Evolutionary conservation across 805 yeast genomes (phyloP).

Genomic region (Spathaspora arborariae): DNA sequence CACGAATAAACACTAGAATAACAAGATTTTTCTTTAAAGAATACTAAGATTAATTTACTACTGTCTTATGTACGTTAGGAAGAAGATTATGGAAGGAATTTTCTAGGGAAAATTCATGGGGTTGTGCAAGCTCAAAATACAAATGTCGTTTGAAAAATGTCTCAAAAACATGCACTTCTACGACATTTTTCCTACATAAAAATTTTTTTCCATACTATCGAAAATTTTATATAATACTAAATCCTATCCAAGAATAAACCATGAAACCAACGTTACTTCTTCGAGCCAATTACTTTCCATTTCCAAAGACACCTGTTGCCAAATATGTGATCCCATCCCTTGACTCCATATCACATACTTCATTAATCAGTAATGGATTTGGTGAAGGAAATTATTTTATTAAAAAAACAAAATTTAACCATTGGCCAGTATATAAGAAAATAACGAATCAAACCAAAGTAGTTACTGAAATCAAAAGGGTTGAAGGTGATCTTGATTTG

Average conservation of each 20-base stretch:
- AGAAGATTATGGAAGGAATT: too few relatives aligned
- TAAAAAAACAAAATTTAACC: slow-evolving; percentile 55
- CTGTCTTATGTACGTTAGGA: too few relatives aligned
- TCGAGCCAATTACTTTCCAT: background rate
- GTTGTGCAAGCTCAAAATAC: too few relatives aligned
- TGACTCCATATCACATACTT: slow-evolving; percentile 18
- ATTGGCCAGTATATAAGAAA: slow-evolving; percentile 79
- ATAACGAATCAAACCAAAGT: slow-evolving; percentile 52
- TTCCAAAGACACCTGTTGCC: slow-evolving; percentile 7
- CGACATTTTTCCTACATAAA: slow-evolving; percentile 2
- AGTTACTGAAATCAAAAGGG: slow-evolving; percentile 71
- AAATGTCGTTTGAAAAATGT: background rate
- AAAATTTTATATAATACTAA: background rate
- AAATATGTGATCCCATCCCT: slow-evolving; percentile 28
- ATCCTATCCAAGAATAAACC: background rate
- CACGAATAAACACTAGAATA: too few relatives aligned
- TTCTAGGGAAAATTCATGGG: too few relatives aligned
- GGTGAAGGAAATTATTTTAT: slow-evolving; percentile 38
- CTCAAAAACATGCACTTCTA: background rate
- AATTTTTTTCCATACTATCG: background rate
- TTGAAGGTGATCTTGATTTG: slow-evolving; percentile 63
- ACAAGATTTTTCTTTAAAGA: too few relatives aligned
- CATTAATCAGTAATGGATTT: slow-evolving; percentile 31
- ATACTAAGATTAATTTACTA: too few relatives aligned
- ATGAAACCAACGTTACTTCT: slow-evolving; percentile 20